phyloP scores from a whole-genome alignment of 2,329 filamentous ascomycete species.

The Dactylellina haptotyla region DNA sequence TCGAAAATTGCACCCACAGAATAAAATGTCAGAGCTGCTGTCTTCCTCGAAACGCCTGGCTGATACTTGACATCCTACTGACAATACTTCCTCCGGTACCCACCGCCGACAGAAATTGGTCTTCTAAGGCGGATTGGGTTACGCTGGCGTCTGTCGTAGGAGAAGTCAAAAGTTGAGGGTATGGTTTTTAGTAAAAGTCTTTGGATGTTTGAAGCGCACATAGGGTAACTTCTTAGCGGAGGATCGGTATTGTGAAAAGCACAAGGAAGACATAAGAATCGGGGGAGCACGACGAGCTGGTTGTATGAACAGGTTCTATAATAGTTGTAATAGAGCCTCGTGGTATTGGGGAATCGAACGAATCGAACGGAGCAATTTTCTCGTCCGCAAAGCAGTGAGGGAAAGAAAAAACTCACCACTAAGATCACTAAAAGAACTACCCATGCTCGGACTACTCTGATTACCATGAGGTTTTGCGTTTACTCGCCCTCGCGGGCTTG shows the following conservation, averaged over 20 bases:
- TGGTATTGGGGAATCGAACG: background rate
- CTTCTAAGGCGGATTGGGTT: constrained; percentile 81
- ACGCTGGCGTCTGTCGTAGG: constrained; percentile 74
- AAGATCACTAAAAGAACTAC: constrained; percentile 85
- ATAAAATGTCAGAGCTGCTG: constrained; percentile 26
- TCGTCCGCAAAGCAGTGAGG: background rate
- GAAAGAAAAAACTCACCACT: constrained; percentile 68
- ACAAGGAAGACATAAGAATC: constrained; percentile 12
- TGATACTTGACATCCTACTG: constrained; percentile 74
- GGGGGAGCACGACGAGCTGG: background rate
- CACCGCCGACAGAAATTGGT: constrained; percentile 78
- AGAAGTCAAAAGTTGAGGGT: constrained; percentile 43
- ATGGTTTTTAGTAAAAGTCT: constrained; percentile 52
- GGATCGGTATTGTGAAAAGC: constrained; percentile 42
- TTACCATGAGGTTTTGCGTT: constrained; percentile 71
- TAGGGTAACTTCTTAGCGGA: constrained; percentile 49
- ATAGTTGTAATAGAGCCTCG: background rate
- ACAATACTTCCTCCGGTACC: constrained; percentile 69
- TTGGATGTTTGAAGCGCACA: constrained; percentile 25
- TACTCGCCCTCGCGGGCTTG: constrained; percentile 67
- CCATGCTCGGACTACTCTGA: constrained; percentile 81
- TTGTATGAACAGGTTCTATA: background rate
- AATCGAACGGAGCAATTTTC: background rate
- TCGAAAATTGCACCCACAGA: too few species aligned
- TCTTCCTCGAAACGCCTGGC: constrained; percentile 64